These are phyloP conservation scores for Camellia granthamiana DNA, from an alignment of 148 eudicot genomes.

Conservation along the genomic window DNA sequence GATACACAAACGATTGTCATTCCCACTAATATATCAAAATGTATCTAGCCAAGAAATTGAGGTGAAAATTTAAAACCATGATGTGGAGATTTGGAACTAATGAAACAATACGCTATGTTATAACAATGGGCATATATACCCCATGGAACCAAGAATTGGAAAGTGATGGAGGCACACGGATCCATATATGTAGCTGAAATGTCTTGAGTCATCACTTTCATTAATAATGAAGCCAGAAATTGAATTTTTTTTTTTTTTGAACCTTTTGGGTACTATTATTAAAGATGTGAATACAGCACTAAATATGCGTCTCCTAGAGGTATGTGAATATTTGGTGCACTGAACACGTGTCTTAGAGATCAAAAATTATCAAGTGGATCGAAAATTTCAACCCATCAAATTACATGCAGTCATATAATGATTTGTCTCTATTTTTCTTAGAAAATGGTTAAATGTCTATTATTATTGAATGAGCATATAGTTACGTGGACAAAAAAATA, in stretches of 20 bases:
- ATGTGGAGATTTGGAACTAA: neutral
- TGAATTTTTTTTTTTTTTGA: slow-evolving; percentile 6
- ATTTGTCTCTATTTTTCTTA: too few species aligned
- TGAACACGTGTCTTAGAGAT: neutral
- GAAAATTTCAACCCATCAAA: too few species aligned
- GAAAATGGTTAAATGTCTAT: too few species aligned
- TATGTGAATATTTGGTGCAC: neutral
- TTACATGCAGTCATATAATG: too few species aligned
- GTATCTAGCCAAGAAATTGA: too few species aligned
- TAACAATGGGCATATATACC: neutral
- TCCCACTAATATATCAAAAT: too few species aligned
- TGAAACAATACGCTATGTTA: neutral
- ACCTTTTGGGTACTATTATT: neutral
- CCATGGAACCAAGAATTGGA: slow-evolving; percentile 2
- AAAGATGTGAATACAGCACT: neutral
- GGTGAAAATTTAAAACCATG: too few species aligned
- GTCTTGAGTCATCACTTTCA: neutral
- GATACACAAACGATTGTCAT: too few species aligned
- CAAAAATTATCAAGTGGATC: too few species aligned
- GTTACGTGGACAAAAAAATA: too few species aligned
- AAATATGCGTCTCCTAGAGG: too few species aligned
- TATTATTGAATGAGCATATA: too few species aligned
- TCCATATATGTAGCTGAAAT: neutral
- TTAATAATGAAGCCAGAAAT: neutral
- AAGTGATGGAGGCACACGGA: slow-evolving; percentile 4